Conservation (phyloP, 179 eudicot species). For the Camellia oleifera region DNA sequence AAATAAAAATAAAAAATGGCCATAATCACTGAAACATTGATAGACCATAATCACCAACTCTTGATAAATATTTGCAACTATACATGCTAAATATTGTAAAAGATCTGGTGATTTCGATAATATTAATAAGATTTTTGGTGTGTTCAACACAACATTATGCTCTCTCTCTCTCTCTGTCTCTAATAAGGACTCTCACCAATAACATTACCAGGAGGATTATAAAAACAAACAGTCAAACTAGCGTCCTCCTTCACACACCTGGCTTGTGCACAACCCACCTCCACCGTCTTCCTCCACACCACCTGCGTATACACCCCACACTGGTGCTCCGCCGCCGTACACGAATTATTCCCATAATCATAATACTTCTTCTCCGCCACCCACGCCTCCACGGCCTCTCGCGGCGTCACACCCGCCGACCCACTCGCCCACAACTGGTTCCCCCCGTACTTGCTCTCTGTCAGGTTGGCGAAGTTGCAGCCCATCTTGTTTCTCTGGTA, state of each 20-base stretch:
- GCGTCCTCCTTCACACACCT: slow-evolving; percentile 38
- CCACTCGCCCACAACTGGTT: slow-evolving; percentile 64
- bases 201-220: slow-evolving; percentile 79
- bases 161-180: neutral
- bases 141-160: too few species aligned
- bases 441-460: slow-evolving; percentile 53
- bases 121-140: too few species aligned
- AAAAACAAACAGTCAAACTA: slow-evolving; percentile 57
- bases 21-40: too few species aligned
- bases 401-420: slow-evolving; percentile 30
- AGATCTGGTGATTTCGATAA: too few species aligned
- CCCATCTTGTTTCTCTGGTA: slow-evolving; percentile 49
- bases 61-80: neutral
- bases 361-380: slow-evolving; percentile 62
- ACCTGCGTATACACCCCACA: slow-evolving; percentile 85
- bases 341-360: slow-evolving; percentile 40
- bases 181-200: slow-evolving; percentile 68
- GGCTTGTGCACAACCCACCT: slow-evolving; percentile 65
- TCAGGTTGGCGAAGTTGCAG: slow-evolving; percentile 60
- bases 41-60: neutral
- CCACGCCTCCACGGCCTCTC: slow-evolving; percentile 56
- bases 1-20: too few species aligned
- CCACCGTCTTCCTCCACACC: slow-evolving; percentile 67
- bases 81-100: neutral
- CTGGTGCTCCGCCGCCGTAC: slow-evolving; percentile 34